Percentiles rank a stretch among this genome's conserved stretches.
Conservation (phyloP, 164 flowering plant species). For the Platanus orientalis region DNA sequence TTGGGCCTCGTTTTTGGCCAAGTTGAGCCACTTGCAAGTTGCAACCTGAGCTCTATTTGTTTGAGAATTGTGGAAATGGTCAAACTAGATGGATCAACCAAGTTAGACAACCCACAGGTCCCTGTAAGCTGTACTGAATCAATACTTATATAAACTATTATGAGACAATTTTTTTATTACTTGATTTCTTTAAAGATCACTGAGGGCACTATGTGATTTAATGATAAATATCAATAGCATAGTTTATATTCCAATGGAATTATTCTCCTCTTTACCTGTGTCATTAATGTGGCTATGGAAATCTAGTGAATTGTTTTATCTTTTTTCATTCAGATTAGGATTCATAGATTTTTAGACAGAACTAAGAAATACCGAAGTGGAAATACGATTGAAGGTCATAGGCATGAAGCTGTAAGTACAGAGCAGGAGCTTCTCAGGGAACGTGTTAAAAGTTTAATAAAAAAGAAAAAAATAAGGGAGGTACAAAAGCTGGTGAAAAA, state of each 20-base stretch:
- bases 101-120: too few relatives aligned
- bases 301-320: neutral
- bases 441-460: constrained; percentile 58
- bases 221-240: too few relatives aligned
- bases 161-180: too few relatives aligned
- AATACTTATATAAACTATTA: too few relatives aligned
- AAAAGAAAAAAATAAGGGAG: constrained; percentile 46
- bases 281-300: neutral
- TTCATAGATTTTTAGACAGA: constrained; percentile 66
- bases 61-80: too few relatives aligned
- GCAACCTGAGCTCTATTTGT: too few relatives aligned
- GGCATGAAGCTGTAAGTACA: constrained; percentile 30
- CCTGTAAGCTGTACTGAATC: too few relatives aligned
- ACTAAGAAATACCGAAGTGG: constrained; percentile 35
- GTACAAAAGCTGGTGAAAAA: constrained; percentile 58
- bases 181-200: neutral
- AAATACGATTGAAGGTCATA: constrained; percentile 22
- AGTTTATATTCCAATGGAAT: neutral
- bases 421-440: constrained; percentile 51
- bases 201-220: neutral
- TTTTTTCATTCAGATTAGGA: constrained; percentile 50
- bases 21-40: neutral
- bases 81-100: too few relatives aligned
- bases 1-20: neutral
- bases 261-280: neutral